Evolutionary conservation across 768 basidiomycete species (phyloP).

Genomic region (Agaricus blazei): DNA sequence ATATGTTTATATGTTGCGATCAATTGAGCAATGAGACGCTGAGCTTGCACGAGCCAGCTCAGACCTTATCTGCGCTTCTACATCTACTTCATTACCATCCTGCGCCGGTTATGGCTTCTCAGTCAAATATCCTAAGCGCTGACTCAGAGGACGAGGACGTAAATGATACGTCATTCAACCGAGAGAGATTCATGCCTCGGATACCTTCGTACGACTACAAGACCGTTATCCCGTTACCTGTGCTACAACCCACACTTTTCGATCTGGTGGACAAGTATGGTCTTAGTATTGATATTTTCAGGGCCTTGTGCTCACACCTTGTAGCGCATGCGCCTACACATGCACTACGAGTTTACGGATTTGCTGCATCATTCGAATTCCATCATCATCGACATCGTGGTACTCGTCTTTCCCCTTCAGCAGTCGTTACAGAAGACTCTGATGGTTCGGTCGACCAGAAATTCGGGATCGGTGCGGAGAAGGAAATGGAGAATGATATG

Average conservation of each 20-base stretch:
- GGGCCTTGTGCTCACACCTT: slow-evolving; percentile 46
- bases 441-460: neutral
- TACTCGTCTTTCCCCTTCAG: neutral
- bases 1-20: slow-evolving; percentile 67
- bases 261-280: slow-evolving; percentile 63
- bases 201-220: slow-evolving; percentile 28
- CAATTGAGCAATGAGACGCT: slow-evolving; percentile 26
- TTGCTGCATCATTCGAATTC: slow-evolving; percentile 28
- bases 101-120: slow-evolving; percentile 28
- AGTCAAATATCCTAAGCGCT: slow-evolving; percentile 18
- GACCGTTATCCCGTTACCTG: slow-evolving; percentile 58
- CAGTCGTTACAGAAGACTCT: neutral
- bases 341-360: slow-evolving; percentile 59
- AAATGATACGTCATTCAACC: slow-evolving; percentile 21
- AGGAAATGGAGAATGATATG: slow-evolving; percentile 29
- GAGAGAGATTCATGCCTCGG: slow-evolving; percentile 4
- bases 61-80: slow-evolving; percentile 45
- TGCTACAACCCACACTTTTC: slow-evolving; percentile 51
- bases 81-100: slow-evolving; percentile 54
- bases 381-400: neutral
- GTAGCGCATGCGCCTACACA: slow-evolving; percentile 56
- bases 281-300: slow-evolving; percentile 39
- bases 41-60: slow-evolving; percentile 51
- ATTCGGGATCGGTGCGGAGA: slow-evolving; percentile 1
- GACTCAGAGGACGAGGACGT: slow-evolving; percentile 18